Evolutionary conservation across 106 monocot species (phyloP), one percentile per base, ranked within the genome.

Genomic region (Platanthera guangdongensis): DNA sequence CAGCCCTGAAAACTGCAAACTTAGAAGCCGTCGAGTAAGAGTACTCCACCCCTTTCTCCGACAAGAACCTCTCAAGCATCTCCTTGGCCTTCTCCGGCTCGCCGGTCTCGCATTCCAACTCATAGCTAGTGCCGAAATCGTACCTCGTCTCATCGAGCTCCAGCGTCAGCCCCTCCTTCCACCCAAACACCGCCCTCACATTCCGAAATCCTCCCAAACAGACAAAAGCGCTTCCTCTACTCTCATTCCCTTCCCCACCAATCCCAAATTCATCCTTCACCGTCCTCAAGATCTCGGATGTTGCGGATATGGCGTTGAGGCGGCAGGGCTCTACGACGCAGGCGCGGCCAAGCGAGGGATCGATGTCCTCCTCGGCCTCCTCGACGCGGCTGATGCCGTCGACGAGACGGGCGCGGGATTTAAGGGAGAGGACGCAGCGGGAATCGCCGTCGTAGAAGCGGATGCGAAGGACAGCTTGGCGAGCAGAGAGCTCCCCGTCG

Each of bases 101-200:
- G 0, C 59, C 46, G 11, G 94, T 90, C 88, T 99, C 99, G 64
- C 99, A 99, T 83, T 94, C 94, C 49, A 99, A 51, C 87, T 99
- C 99, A 46, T 90, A 99, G 74, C 83, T 83, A n/a, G 90, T 88
- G 8, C 99, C 99, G 62, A 99, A 99, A 16, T 80, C 87, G 53
- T 84, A 99, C 57, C 57, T 78, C 30, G 99, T 94, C 87, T 99
- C 99, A 59, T 99, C 99, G 9, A 99, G 84, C 88, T 99, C 99
- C 81, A 99, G 55, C 21, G 78, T 69, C 22, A 94, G 71, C 46
- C 90, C 92, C 8, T 92, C 94, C 78, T 80, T 78, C 92, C 94
- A 94, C 65, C 75, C 80, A 47, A 88, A 90, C 52, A 99, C 99
- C 6, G 85, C 86, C 85, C 99, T 85, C 51, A 94, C 92, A 30